Base-by-base conservation (phyloP, 1,139 yeast genomes). In the Nakaseomyces nivariensis region DNA sequence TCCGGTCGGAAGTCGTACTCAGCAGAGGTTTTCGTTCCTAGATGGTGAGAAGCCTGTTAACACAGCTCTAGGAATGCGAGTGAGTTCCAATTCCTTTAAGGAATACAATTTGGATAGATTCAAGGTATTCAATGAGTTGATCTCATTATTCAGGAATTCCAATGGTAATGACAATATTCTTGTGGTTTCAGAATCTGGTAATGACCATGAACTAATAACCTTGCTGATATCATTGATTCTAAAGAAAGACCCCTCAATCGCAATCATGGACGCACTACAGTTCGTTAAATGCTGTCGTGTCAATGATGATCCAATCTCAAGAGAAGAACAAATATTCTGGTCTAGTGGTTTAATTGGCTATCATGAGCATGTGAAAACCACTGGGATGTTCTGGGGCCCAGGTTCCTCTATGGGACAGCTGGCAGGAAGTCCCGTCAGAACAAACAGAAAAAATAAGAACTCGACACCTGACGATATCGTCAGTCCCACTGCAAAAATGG, bases 161-260 rank as follows among this genome's bases (percentile, higher is more conserved):
- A 51, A 53, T 7, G 47, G 52, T 6, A 41, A 49, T 3, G 62
- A 61, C 5, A 59, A 59, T 26, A 56, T 58, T 4, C 51, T 64
- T 4, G 55, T 64, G 6, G 60, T 63, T n/a, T 58, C 65, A 7
- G 53, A 60, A 26, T 54, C 54, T 42, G 66, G 63, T 8, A 61
- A 59, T 45, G 66, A 63, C 47, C 63, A 58, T 42, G 56, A 58
- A 8, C 43, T 66, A 27, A 51, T 58, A 7, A 55, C 61, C 1
- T 48, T 64, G 32, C 48, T 66, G 41, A 55, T 61, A 6, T 63
- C 67, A 1, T 50, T 55, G 5, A 56, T 64, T 10, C 42, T 64
- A 37, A 59, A 54, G 45, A 57, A 55, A 37, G 57, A 61, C 40
- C 57, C 66, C 4, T 45, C 47, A n/a, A 43, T 54, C 11, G 54